Conservation (phyloP, 495 filamentous ascomycete species). For the Penicillium ochrochloron region DNA sequence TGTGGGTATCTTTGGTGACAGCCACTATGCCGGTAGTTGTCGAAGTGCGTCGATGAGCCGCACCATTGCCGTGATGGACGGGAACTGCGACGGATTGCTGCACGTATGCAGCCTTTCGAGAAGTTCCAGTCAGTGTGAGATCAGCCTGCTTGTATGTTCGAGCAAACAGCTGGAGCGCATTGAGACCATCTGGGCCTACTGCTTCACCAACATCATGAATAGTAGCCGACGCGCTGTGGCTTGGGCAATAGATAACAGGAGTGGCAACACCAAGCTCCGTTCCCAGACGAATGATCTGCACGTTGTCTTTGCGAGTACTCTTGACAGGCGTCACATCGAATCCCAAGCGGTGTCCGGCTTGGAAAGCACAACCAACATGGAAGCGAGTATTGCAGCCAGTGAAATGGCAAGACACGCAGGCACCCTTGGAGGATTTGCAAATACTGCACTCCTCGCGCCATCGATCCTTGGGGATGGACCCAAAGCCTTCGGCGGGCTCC, state of each 20-base stretch:
- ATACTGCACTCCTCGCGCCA: slow-evolving; percentile 82
- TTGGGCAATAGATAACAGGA: slow-evolving; percentile 87
- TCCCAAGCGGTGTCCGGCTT: slow-evolving; percentile 78
- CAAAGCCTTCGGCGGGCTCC: slow-evolving; percentile 86
- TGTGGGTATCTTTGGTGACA: slow-evolving; percentile 37
- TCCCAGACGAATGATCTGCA: slow-evolving; percentile 73
- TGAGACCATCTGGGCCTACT: slow-evolving; percentile 60
- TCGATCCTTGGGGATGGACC: slow-evolving; percentile 67
- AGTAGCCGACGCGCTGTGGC: slow-evolving; percentile 71
- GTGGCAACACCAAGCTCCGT: slow-evolving; percentile 76
- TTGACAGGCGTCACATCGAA: slow-evolving; percentile 93
- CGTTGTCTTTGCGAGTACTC: slow-evolving; percentile 75
- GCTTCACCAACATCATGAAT: slow-evolving; percentile 79
- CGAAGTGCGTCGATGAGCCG: slow-evolving; percentile 46
- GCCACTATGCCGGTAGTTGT: slow-evolving; percentile 35
- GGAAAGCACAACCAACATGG: slow-evolving; percentile 88
- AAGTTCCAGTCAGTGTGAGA: slow-evolving; percentile 83
- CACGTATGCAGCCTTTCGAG: slow-evolving; percentile 79
- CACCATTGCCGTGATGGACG: slow-evolving; percentile 29
- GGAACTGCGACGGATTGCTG: slow-evolving; percentile 52
- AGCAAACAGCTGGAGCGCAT: slow-evolving; percentile 83
- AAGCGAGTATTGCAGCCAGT: slow-evolving; percentile 75
- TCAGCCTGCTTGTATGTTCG: slow-evolving; percentile 95
- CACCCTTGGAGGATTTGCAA: slow-evolving; percentile 70
- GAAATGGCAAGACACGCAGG: slow-evolving; percentile 77